Evolutionary conservation across 2,329 filamentous ascomycete genomes (phyloP), one percentile per base, ranked within the genome.

Genomic region (Talaromyces sp.): DNA sequence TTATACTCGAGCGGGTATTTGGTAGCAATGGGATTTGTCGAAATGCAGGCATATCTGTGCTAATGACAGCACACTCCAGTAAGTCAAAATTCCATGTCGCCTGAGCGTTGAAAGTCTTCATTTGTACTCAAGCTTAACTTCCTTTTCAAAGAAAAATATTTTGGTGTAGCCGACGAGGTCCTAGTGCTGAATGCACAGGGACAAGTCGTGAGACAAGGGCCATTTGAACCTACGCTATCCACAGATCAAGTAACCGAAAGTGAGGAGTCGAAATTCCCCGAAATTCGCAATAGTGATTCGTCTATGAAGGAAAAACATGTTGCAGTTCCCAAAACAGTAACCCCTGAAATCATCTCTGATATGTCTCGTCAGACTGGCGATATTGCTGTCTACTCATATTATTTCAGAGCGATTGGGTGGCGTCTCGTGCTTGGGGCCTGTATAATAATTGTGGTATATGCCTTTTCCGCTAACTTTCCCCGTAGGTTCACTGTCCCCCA

Each of bases 361-460:
- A 52, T 63, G 46, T 39, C 61, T 58, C 61, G 61, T 33, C 61
- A 58, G 35, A 63, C 61, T 9, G 61, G 61, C 14, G 61, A 63
- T 52, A 59, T 63, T 23, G 61, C 61, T 55, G 61, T 63, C 16
- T 63, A 59, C 46, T 52, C 54, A 33, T 63, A 63, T 59, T 63
- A 63, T n/a, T 33, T 63, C 8, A 55, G 35, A 35, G 61, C 61
- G 8, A 63, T 63, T n/a, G 61, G 61, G 11, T 63, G 55, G 61
- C 42, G 16, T n/a, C 16, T 58, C 6, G 56, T 58, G 0, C 33
- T 63, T n/a, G 25, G 46, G 37, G 55, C 61, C 1, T 44, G 33
- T 25, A 6, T 59, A 31, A 63, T 63, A 25, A 63, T 63, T 21
- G 12, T 58, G 16, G 31, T 54, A 2, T 59, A 63, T 6, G 12